Evolutionary conservation across 495 filamentous ascomycete genomes (phyloP).

Genomic region (Xylona heveae): DNA sequence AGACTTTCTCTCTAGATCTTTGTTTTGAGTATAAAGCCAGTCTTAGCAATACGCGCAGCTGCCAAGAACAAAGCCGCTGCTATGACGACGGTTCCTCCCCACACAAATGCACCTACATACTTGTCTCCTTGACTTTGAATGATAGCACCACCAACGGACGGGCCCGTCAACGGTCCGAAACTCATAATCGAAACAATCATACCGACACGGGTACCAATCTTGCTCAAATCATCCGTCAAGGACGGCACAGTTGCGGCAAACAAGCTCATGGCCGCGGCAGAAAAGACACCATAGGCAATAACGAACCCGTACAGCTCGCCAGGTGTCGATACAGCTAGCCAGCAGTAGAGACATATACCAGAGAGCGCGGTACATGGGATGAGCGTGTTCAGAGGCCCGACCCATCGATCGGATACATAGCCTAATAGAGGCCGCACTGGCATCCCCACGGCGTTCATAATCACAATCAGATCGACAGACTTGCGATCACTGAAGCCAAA

Average conservation of each 20-base stretch:
- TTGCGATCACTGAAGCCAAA: background rate
- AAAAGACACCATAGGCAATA: background rate
- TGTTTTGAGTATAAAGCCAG: too few relatives aligned
- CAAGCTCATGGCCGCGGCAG: background rate
- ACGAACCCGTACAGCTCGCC: background rate
- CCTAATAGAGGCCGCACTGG: background rate
- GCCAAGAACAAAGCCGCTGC: too few relatives aligned
- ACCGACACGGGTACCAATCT: background rate
- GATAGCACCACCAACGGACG: background rate
- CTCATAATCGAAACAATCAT: slow-evolving; percentile 3
- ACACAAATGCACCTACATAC: slow-evolving; percentile 1
- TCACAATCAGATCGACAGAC: background rate
- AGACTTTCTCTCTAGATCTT: too few relatives aligned
- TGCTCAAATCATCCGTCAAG: background rate
- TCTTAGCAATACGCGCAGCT: too few relatives aligned
- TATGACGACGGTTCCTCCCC: too few relatives aligned
- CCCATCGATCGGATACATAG: background rate
- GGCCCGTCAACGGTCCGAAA: slow-evolving; percentile 1
- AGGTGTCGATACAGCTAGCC: background rate
- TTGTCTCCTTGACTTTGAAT: background rate
- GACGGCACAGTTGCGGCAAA: background rate
- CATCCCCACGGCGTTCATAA: background rate
- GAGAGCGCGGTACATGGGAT: background rate
- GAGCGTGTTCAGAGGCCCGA: background rate
- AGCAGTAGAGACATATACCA: background rate